Evolutionary conservation across 1,284 basidiomycete species (phyloP), one percentile per base, ranked within the genome.

Genomic region (Papiliotrema terrestris): DNA sequence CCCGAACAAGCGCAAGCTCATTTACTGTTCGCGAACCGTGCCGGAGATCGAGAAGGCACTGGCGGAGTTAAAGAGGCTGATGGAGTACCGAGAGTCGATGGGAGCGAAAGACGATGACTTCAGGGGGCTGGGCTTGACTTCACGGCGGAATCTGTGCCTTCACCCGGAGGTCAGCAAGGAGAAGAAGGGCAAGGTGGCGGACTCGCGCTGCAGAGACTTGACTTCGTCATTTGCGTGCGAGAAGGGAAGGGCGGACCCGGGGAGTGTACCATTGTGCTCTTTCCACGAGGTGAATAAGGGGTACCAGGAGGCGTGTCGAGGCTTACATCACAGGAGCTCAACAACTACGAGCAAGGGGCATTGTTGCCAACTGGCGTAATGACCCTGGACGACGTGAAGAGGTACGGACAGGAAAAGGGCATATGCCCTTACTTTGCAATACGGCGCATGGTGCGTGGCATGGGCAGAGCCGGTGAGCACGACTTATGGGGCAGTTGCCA

Each of bases 1-100:
- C 72, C 89, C 92, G 9, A 88, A 86, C 8, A 86, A 87, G 59
- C 84, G 96, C 60, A 98, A 98, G 76, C 85, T 99, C 63, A 88
- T 99, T 64, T 99, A 99, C 76, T 99, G 96, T 77, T 98, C 96
- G 23, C 94, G 96, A 71, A 99, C 96, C 2, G 96, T 99, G n/a
- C 96, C 96, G 6, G 96, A 99, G 78, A 99, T 99, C 65, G 96
- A 99, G 77, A 99, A 99, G 76, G 96, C 96, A 0, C 80, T 99
- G 46, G 86, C 93, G 1, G 96, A 99, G 79, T 79, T 99, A 69
- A 96, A 98, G 76, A 81, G 95, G 45, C 79, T 99, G 39, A 92
- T 99, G 87, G 86, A 86, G 36, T 98, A 98, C 74, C 86, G 96
- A 42, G 87, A 88, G 60, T 82, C 91, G 63, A 86, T 78, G 65